Evolutionary conservation across 1,284 basidiomycete species (phyloP).

Genomic region (Porodaedalea pini): DNA sequence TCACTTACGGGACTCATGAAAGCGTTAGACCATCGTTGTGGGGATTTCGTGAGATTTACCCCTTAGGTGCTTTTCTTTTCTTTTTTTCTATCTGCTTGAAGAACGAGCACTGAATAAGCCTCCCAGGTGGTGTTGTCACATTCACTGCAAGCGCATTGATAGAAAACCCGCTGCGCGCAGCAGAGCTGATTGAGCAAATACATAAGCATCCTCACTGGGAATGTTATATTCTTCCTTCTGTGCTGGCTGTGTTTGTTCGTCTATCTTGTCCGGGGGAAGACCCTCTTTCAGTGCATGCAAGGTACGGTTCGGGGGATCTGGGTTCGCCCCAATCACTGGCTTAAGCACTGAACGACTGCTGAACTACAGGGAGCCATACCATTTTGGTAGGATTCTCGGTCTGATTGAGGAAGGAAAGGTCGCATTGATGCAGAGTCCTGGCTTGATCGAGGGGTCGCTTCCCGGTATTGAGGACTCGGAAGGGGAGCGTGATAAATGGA

Average conservation of each 20-base stretch:
- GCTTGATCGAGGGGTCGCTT: constrained; percentile 14
- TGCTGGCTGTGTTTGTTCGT: constrained; percentile 29
- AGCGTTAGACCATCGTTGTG: constrained; percentile 46
- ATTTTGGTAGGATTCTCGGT: constrained; percentile 40
- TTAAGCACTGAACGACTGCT: constrained; percentile 30
- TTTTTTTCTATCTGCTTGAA: background rate
- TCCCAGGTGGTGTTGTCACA: constrained; percentile 25
- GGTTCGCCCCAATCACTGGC: background rate
- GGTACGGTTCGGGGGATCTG: constrained; percentile 29
- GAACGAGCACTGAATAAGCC: background rate
- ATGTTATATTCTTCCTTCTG: constrained; percentile 23
- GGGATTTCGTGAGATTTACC: constrained; percentile 61
- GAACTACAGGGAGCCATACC: constrained; percentile 27
- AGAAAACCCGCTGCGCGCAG: constrained; percentile 20
- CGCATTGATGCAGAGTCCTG: constrained; percentile 46
- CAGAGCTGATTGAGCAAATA: constrained; percentile 20
- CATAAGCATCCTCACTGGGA: constrained; percentile 12
- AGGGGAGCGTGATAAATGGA: constrained; percentile 9
- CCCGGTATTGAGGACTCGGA: background rate
- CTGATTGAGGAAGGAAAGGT: constrained; percentile 51
- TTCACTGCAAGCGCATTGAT: constrained; percentile 24
- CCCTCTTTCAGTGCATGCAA: constrained; percentile 31
- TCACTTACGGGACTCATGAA: constrained; percentile 61
- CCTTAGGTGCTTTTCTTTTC: constrained; percentile 44
- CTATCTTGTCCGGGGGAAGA: constrained; percentile 14